Conservation (phyloP, 768 basidiomycete species). For the Astraeus odoratus region DNA sequence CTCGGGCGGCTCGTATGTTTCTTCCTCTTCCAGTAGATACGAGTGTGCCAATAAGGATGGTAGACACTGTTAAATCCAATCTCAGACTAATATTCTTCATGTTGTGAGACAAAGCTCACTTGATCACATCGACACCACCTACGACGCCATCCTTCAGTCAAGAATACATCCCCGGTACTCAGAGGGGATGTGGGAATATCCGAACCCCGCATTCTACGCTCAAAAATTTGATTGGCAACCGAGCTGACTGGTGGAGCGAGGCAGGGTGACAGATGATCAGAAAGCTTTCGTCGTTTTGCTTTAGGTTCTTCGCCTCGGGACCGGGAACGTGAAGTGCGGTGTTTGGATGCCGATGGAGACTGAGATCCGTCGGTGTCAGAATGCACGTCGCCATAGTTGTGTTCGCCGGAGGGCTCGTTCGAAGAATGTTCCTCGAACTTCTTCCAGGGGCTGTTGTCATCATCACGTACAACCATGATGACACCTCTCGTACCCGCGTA, state of each 20-base stretch:
- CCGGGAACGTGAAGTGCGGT: conserved; percentile 27
- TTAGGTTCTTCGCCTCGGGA: conserved; percentile 27
- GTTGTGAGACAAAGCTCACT: too few species aligned
- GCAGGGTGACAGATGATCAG: conserved; percentile 38
- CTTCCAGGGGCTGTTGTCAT: conserved; percentile 43
- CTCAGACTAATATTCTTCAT: background rate
- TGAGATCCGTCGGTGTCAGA: conserved; percentile 20
- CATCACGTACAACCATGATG: conserved; percentile 60
- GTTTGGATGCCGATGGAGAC: conserved; percentile 32
- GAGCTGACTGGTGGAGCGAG: conserved; percentile 47
- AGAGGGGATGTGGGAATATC: conserved; percentile 23
- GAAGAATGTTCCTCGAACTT: conserved; percentile 31
- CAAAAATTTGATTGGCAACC: conserved; percentile 40
- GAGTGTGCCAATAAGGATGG: conserved; percentile 44
- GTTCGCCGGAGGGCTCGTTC: background rate
- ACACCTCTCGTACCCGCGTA: conserved; percentile 65
- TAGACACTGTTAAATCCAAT: conserved; percentile 44
- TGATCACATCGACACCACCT: conserved; percentile 73
- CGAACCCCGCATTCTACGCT: conserved; percentile 11
- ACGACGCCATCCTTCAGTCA: conserved; percentile 64
- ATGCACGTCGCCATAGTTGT: conserved; percentile 12
- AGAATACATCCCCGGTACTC: conserved; percentile 68
- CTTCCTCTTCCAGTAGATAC: conserved; percentile 70
- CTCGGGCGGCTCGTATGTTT: conserved; percentile 79
- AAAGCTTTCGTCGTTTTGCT: conserved; percentile 40